These are phyloP conservation scores for Backusella mclennaniae DNA, from an alignment of 192 early-diverging fungal species.

Conservation along the genomic window DNA sequence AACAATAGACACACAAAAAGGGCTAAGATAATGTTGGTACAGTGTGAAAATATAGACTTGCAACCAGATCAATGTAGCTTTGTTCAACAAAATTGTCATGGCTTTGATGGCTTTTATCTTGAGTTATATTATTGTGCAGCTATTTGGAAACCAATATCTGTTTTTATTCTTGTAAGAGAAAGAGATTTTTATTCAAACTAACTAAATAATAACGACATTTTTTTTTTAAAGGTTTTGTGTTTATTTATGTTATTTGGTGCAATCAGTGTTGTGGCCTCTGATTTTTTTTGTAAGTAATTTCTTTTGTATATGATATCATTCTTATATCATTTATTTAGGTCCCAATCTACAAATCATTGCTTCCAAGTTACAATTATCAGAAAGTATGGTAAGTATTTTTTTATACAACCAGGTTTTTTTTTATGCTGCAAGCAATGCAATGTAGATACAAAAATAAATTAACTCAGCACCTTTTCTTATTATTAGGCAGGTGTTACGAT, in stretches of 20 bases:
- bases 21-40: not conserved
- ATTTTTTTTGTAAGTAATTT: slow-evolving; percentile 64
- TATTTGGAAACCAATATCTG: slow-evolving; percentile 21
- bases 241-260: slow-evolving; percentile 59
- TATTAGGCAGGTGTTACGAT: slow-evolving; percentile 66
- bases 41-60: slow-evolving; percentile 15
- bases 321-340: slow-evolving; percentile 36
- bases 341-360: slow-evolving; percentile 84
- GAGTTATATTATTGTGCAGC: slow-evolving; percentile 52
- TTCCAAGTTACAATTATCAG: slow-evolving; percentile 68
- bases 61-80: slow-evolving; percentile 49
- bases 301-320: not conserved
- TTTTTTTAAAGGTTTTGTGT: slow-evolving; percentile 46
- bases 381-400: slow-evolving; percentile 62
- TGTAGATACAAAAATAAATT: not conserved
- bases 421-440: not conserved
- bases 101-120: slow-evolving; percentile 53
- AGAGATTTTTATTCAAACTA: not conserved
- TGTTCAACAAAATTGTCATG: slow-evolving; percentile 59
- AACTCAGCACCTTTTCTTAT: not conserved
- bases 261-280: slow-evolving; percentile 71
- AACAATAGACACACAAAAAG: not conserved
- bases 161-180: slow-evolving; percentile 41
- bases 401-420: not conserved
- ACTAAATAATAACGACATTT: not conserved